Conservation (phyloP, 305 asterid species). For the Fraxinus paxiana region DNA sequence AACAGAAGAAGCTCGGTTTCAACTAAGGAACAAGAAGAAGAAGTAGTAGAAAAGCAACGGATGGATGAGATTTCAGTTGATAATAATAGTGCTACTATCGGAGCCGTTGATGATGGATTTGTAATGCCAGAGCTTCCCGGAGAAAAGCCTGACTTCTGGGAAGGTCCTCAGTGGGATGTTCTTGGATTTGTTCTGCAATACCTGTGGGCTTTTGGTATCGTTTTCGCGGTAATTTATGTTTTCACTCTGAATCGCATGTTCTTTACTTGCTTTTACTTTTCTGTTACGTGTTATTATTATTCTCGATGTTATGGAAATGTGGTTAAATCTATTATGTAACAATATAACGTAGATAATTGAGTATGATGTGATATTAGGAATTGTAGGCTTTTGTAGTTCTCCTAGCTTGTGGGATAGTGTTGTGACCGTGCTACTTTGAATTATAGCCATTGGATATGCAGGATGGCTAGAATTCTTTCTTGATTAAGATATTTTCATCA, state of each 20-base stretch:
- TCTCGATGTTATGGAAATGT: neutral
- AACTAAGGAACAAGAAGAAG: constrained; percentile 34
- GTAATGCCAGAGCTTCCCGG: constrained; percentile 87
- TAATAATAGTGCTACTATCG: neutral
- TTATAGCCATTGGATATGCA: no score
- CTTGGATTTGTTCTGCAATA: constrained; percentile 83
- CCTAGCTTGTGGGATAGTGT: no score
- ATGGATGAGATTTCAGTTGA: constrained; percentile 26
- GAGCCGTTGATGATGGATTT: constrained; percentile 51
- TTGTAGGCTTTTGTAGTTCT: no score
- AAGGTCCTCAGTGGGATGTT: constrained; percentile 84
- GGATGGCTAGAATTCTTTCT: no score
- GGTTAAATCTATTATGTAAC: neutral
- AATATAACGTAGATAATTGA: neutral
- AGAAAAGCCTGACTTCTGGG: constrained; percentile 63
- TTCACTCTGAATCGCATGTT: neutral
- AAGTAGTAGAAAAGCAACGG: constrained; percentile 6
- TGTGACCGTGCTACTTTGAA: no score
- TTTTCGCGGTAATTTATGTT: constrained; percentile 61
- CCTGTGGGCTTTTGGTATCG: constrained; percentile 87
- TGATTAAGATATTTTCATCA: no score
- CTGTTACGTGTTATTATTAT: neutral
- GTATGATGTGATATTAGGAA: neutral
- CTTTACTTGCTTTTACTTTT: neutral
- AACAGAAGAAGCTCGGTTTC: constrained; percentile 52